Evolutionary conservation across 805 yeast genomes (phyloP), one percentile per base, ranked within the genome.

Genomic region (Lipomyces sp.): DNA sequence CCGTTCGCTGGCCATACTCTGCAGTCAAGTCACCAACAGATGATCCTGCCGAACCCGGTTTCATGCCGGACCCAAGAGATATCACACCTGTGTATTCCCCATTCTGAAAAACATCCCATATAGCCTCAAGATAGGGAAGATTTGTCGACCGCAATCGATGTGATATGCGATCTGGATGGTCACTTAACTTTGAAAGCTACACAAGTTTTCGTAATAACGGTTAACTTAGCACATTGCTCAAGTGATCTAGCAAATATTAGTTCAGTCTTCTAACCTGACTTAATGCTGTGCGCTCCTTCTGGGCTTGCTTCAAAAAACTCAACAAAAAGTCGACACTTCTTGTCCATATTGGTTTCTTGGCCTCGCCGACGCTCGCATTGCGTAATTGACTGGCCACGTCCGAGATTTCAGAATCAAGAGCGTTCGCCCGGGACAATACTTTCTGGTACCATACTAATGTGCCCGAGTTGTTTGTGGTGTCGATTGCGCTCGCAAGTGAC

Each of bases 71-170:
- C 11, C 51, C 51, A 18, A 51, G 35, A 11, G 51, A 29, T 8
- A 47, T 39, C 2, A 43, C 28, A 5, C 51, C 55, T 1, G 38
- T 7, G 21, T 35, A 47, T 11, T 36, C 31, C 6, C 41, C 36
- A 8, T 23, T 19, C 16, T 10, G 33, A 39, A 51, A 47, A 4
- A 42, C 45, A 10, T 13, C 21, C 55, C 55, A 51, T 3, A 51
- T 23, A 3, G 51, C 51, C 31, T 51, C 48, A 18, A 51, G 14
- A 32, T 51, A 26, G 13, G 55, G 55, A 13, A 51, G 33, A 39
- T 51, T 51, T 4, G 55, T 40, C 4, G 55, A 51, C 14, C 43
- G 37, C 5, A 51, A 34, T 14, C 51, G 47, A 34, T 45, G 55
- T 13, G 11, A 11, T 2, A 46, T 19, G 8, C 29, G n/a, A 16